Evolutionary conservation across 108 stramenopile genomes (phyloP).

Genomic region (Chaetoceros tenuissimus): DNA sequence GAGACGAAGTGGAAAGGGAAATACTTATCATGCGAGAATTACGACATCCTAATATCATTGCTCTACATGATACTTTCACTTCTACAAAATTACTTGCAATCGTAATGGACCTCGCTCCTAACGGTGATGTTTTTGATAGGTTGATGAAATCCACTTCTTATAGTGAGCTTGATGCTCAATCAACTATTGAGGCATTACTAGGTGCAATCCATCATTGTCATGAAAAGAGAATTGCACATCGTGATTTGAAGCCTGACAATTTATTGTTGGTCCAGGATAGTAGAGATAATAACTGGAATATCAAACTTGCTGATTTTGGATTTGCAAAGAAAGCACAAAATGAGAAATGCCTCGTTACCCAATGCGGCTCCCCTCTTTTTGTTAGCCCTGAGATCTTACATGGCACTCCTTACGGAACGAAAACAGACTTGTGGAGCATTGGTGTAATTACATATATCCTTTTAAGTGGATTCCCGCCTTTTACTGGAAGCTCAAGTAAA

Average conservation of each 20-base stretch:
- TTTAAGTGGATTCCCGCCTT: constrained; percentile 89
- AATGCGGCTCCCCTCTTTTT: constrained; percentile 68
- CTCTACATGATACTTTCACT: constrained; percentile 86
- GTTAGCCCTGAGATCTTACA: constrained; percentile 61
- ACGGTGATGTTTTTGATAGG: constrained; percentile 94
- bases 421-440: constrained; percentile 88
- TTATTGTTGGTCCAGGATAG: constrained; percentile 49
- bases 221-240: constrained; percentile 54
- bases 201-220: constrained; percentile 84
- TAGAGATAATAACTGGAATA: constrained; percentile 13
- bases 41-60: constrained; percentile 76
- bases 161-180: constrained; percentile 64
- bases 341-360: constrained; percentile 49
- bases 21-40: constrained; percentile 69
- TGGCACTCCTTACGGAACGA: constrained; percentile 42
- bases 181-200: constrained; percentile 46
- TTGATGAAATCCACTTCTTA: constrained; percentile 74
- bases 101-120: constrained; percentile 68
- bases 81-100: too few relatives aligned
- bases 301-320: constrained; percentile 98
- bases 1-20: constrained; percentile 70
- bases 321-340: constrained; percentile 68
- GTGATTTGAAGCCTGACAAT: constrained; percentile 86
- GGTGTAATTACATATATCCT: constrained; percentile 94
- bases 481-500: constrained; percentile 59